Evolutionary conservation across 1,139 yeast genomes (phyloP), one percentile per base, ranked within the genome.

Genomic region (Suhomyces panamericanus): DNA sequence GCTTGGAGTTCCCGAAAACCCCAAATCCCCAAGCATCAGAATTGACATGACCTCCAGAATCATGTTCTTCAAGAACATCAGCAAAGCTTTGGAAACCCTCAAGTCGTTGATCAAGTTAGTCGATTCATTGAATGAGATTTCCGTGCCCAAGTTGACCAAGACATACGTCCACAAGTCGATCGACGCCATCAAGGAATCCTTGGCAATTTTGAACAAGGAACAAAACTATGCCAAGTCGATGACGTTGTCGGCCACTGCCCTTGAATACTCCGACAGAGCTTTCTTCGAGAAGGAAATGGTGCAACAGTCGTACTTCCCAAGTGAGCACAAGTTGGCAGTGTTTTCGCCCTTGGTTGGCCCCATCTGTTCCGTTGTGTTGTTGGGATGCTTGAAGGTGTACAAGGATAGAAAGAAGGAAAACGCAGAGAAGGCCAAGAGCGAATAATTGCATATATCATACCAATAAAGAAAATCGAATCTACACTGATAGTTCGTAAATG

Each of bases 231-330:
- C 63, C 17, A 49, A 49, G 6, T 83, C 91, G 0, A 73, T 83
- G 52, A 53, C 66, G 1, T 62, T 68, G 17, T 81, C 96, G 0
- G 80, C 84, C 12, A 58, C 63, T 15, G 81, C 93, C 7, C 70
- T 80, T 27, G 62, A 69, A 34, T 63, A 70, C 30, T 82, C 95
- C 1, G 87, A 89, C 56, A 69, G 72, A 32, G 97, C 97, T 0
- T 91, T 93, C 58, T 93, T 91, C 62, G 96, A 91, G 54, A 87
- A 87, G 56, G 91, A 86, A 63, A 91, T 93, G 96, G 93, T 91
- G 8, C 96, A 89, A 58, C 97, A 91, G 59, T 87, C 87, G 39
- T 90, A 87, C 58, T 90, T 91, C 72, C 98, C 98, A 0, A 91
- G 88, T 53, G 97, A 91, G 59, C 98, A 93, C 62, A 90, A 89